Evolutionary conservation across 176 grass and related monocot genomes (phyloP).

Genomic region (Oryza glumipatula): DNA sequence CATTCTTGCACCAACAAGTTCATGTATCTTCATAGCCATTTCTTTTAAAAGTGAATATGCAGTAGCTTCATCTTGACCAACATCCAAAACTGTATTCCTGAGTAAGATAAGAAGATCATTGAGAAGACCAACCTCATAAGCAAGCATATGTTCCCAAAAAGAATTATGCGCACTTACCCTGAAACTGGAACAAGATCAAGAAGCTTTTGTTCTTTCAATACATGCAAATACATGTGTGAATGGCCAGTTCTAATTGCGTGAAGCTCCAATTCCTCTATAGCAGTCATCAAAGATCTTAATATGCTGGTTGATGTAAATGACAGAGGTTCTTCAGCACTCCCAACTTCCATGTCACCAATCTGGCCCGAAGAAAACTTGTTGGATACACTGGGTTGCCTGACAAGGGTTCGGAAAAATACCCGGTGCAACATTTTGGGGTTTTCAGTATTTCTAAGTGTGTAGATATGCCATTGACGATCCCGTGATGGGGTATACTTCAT

Average conservation of each 20-base stretch:
- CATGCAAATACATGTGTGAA: constrained; percentile 86
- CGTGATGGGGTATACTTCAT: constrained; percentile 93
- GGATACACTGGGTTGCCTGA: constrained; percentile 68
- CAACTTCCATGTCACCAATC: constrained; percentile 48
- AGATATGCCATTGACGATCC: constrained; percentile 95
- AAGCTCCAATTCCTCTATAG: constrained; percentile 95
- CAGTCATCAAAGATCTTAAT: constrained; percentile 77
- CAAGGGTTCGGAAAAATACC: constrained; percentile 88
- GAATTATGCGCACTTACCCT: constrained; percentile 52
- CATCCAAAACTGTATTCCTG: constrained; percentile 73
- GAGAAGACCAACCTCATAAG: neutral
- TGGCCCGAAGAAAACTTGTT: constrained; percentile 61
- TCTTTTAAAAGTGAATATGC: constrained; percentile 73
- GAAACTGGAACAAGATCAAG: constrained; percentile 81
- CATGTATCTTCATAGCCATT: constrained; percentile 92
- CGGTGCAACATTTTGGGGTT: constrained; percentile 71
- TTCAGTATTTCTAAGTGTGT: constrained; percentile 76
- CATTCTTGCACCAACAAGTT: constrained; percentile 89
- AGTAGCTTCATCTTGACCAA: constrained; percentile 71
- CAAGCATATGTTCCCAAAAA: constrained; percentile 15
- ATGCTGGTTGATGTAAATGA: constrained; percentile 82
- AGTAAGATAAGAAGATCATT: constrained; percentile 34
- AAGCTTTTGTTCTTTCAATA: constrained; percentile 82
- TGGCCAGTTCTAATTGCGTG: constrained; percentile 83
- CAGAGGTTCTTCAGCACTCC: constrained; percentile 48